Evolutionary conservation across 2,329 filamentous ascomycete species (phyloP).

Genomic region (Cercospora citrullina): DNA sequence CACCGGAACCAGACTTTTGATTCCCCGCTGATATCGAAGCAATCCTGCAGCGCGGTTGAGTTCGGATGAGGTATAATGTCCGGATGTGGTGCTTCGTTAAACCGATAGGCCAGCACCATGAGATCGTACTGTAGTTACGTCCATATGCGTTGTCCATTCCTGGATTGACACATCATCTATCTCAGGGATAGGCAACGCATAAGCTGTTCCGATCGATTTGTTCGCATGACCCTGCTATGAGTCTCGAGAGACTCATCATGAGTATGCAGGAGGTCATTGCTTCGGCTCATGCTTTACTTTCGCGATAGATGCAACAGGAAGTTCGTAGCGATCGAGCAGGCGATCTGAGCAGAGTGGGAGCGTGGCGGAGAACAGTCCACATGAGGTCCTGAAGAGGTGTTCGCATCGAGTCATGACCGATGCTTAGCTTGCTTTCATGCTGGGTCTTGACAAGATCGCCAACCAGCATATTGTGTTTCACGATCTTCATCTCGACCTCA

Average conservation of each 20-base stretch:
- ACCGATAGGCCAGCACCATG: background rate
- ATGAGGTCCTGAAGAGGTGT: background rate
- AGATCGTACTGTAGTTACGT: background rate
- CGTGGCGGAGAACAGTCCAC: background rate
- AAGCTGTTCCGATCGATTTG: background rate
- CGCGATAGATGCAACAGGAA: background rate
- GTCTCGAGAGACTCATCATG: background rate
- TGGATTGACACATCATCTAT: background rate
- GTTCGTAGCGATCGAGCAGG: background rate
- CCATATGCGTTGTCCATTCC: background rate
- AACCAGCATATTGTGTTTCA: background rate
- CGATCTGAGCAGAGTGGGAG: background rate
- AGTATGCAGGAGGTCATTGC: background rate
- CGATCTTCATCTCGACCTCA: background rate
- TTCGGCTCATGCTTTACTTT: background rate
- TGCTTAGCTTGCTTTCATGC: background rate
- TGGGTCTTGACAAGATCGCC: background rate
- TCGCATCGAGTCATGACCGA: background rate
- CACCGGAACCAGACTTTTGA: background rate
- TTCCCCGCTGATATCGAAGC: background rate
- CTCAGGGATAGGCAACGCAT: background rate
- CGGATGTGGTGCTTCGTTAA: background rate
- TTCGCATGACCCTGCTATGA: background rate
- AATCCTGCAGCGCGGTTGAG: background rate
- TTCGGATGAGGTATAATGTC: background rate